Conservation (phyloP, 2,329 filamentous ascomycete genomes). For the Cordyceps cateniannulata region DNA sequence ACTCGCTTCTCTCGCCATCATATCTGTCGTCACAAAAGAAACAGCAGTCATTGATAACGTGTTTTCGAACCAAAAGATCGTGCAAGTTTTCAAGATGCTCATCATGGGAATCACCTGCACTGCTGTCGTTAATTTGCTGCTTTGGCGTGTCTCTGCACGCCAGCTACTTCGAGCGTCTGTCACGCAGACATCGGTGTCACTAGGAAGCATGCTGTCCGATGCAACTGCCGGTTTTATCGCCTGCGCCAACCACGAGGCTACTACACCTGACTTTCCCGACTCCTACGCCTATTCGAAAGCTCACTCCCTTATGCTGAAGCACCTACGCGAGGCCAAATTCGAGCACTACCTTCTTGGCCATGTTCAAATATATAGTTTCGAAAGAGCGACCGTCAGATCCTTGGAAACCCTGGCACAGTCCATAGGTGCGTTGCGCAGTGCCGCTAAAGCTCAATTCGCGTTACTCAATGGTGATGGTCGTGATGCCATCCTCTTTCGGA, state of each 20-base stretch:
- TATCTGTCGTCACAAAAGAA: conserved; percentile 81
- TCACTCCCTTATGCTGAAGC: conserved; percentile 59
- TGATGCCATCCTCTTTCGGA: conserved; percentile 4
- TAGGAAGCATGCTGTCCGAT: conserved; percentile 70
- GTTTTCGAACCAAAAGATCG: conserved; percentile 56
- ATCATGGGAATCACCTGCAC: conserved; percentile 67
- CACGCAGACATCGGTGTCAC: conserved; percentile 62
- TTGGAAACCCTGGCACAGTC: conserved; percentile 78
- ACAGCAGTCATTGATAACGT: conserved; percentile 70
- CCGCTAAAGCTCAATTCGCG: conserved; percentile 77
- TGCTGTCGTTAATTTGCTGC: conserved; percentile 61
- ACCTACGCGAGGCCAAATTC: conserved; percentile 73
- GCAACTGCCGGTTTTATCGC: conserved; percentile 77
- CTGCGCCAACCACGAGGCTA: conserved; percentile 60
- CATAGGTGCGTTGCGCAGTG: conserved; percentile 78
- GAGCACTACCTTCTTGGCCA: conserved; percentile 75
- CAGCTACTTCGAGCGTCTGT: conserved; percentile 63
- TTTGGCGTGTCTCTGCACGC: conserved; percentile 71
- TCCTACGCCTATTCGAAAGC: conserved; percentile 55
- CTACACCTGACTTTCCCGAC: conserved; percentile 22
- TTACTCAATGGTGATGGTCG: conserved; percentile 51
- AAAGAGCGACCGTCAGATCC: conserved; percentile 70
- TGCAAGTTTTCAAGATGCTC: conserved; percentile 64
- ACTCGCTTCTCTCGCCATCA: conserved; percentile 73
- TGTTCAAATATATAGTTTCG: conserved; percentile 67